Conservation (phyloP, 345 rosid genomes). For the Gossypium mustelinum region DNA sequence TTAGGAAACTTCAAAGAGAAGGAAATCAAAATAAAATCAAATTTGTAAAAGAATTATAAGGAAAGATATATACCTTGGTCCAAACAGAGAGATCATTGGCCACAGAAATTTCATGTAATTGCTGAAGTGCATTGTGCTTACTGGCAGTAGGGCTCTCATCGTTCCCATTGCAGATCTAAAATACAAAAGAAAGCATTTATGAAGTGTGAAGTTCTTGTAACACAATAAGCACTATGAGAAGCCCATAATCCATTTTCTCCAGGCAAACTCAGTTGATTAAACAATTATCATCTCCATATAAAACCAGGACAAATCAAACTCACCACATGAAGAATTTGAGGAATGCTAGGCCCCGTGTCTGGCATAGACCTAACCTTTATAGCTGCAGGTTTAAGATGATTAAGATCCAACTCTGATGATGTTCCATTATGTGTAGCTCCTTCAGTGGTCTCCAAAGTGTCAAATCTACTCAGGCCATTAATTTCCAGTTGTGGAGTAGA, state of each 20-base stretch:
- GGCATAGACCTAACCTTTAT: constrained; percentile 46
- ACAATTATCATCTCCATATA: neutral
- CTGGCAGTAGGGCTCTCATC: constrained; percentile 55
- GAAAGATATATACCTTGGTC: constrained; percentile 49
- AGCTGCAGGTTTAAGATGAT: constrained; percentile 43
- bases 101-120: constrained; percentile 69
- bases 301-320: constrained; percentile 21
- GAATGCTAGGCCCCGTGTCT: constrained; percentile 85
- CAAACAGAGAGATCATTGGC: constrained; percentile 71
- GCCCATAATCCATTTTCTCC: constrained; percentile 3
- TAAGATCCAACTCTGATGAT: constrained; percentile 42
- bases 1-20: neutral
- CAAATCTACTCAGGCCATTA: constrained; percentile 48
- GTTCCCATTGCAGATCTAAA: constrained; percentile 68
- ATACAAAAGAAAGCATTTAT: constrained; percentile 5
- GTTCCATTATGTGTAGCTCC: constrained; percentile 37
- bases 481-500: constrained; percentile 47
- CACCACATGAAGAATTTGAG: constrained; percentile 95
- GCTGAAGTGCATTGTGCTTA: constrained; percentile 77
- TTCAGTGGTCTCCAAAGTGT: constrained; percentile 33
- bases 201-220: neutral
- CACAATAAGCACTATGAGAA: neutral
- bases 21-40: neutral
- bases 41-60: neutral
- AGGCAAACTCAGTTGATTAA: neutral